Base-by-base conservation (phyloP, 2,329 filamentous ascomycete genomes). In the Fusarium duplospermum region DNA sequence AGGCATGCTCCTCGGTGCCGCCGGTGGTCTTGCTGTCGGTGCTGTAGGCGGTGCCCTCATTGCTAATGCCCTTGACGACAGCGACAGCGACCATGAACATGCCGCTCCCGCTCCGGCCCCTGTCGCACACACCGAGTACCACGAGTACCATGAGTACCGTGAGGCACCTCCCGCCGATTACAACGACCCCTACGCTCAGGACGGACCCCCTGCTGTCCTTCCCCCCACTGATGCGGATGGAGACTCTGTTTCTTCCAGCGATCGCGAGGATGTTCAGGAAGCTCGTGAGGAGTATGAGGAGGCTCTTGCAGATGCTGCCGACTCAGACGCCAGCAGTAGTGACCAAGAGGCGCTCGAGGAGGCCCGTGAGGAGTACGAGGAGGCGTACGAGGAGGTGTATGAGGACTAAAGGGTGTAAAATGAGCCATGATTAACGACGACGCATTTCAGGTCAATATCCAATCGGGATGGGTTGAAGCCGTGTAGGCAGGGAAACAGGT, bases 31-130 rank as follows among this genome's bases (percentile, higher is more conserved):
- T 22, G 90, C 88, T 1, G 82, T 87, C 14, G 89, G 89, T 73
- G 87, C 86, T 63, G 79, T 89, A 42, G 91, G 88, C 27, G 90
- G 90, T 60, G 90, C 89, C 4, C 77, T 90, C 54, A 83, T 92
- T 62, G 87, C 87, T 50, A 85, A 92, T 76, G 89, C 87, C 62
- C 75, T 90, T 33, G 66, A 79, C 59, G 76, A 79, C 59, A 63
- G 62, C 22, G 74, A 78, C 62, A 78, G 75, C 54, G 74, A 77
- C 31, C 59, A 76, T 3, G 76, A 80, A 60, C 64, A 76, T 22
- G 63, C 74, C 36, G 35, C 73, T 10, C 59, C 74, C 2, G 60
- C 76, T 5, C 67, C 65, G 3, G 47, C 71, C 11, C 45, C 45
- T 29, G 45, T 50, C 45, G 29, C 45, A 11, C 45, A 50, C 24